Evolutionary conservation across 331 rosid genomes (phyloP), one percentile per base, ranked within the genome.

Genomic region (Malus hybrid): DNA sequence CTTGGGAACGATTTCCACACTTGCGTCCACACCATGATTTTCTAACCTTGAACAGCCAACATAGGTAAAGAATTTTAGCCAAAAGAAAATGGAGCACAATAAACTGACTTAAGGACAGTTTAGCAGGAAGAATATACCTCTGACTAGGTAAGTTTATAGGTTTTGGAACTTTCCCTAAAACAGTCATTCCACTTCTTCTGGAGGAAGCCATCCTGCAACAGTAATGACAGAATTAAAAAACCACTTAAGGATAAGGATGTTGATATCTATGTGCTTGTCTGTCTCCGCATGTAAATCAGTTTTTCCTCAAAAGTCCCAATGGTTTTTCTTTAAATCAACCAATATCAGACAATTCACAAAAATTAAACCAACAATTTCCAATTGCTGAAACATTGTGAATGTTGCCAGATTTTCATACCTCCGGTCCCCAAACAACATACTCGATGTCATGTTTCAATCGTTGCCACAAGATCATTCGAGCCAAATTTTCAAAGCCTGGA

Each of bases 1-100:
- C 99, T 84, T 95, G 85, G 97, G 99, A 65, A 95, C 99, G 81
- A 95, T 92, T 84, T 95, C 99, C 83, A 95, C 99, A 81, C 76
- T 90, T 55, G 99, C 97, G 79, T 95, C 97, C 80, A 87, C 65
- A 78, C 99, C 99, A 72, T 88, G 93, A 83, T 92, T 95, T 90
- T 95, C 99, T 80, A 88, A 88, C 96, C 99, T 95, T 84, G 14
- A 88, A 76, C 70, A 83, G 72, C 60, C 81, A 56, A 69, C 70
- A 66, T 54, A 78, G 65, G 16, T 75, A 62, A 18, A 18, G n/a
- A 82, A 46, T 20, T 68, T 77, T 67, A 86, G 87, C 77, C 18
- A 64, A 55, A 57, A 85, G 79, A 72, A 66, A 70, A 71, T 60
- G 54, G 67, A 67, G 50, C 24, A 48, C 44, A 54, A 29, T 69